Evolutionary conservation across 2,329 filamentous ascomycete genomes (phyloP), one percentile per base, ranked within the genome.

Genomic region (Diaporthe eres): DNA sequence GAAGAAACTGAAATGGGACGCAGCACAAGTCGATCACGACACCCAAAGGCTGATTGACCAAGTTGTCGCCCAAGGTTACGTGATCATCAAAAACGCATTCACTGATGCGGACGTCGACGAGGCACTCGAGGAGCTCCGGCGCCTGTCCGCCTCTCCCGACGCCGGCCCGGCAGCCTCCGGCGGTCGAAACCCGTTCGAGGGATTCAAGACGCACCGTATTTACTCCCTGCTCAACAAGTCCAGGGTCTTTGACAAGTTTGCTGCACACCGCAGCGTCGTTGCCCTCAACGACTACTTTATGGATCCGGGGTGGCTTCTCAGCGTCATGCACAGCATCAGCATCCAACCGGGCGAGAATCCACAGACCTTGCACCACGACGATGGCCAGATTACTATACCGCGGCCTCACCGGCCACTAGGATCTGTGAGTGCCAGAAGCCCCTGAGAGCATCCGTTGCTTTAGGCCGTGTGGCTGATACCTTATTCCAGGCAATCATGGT

Each of bases 261-360:
- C 78, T 42, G 75, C 83, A 0, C 79, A 85, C 8, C 81, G 81
- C 12, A 78, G 80, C 28, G 81, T 86, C 6, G 78, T 85, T 28
- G 82, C 83, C 1, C 79, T 86, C 58, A 86, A 86, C 73, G 81
- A 85, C 39, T 82, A 82, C 75, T 85, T 85, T 74, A 79, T 86
- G n/a, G 84, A 84, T 67, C 79, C 80, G 22, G 83, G 83, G 0
- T 85, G 82, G 63, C 78, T 83, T 28, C 70, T 85, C 25, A 82
- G 80, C 55, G 80, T 82, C 9, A 81, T 84, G 44, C 83, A 85
- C 71, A 85, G 81, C 72, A 85, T 86, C 28, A 80, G 81, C 63
- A 85, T 86, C 76, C 81, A 84, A 61, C 83, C 84, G 1, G 82
- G 83, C n/a, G 84, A 85, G 78, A 79, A 79, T 37, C 78, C 81